Evolutionary conservation across 352 stramenopile genomes (phyloP).

Genomic region (Phytophthora rubi): DNA sequence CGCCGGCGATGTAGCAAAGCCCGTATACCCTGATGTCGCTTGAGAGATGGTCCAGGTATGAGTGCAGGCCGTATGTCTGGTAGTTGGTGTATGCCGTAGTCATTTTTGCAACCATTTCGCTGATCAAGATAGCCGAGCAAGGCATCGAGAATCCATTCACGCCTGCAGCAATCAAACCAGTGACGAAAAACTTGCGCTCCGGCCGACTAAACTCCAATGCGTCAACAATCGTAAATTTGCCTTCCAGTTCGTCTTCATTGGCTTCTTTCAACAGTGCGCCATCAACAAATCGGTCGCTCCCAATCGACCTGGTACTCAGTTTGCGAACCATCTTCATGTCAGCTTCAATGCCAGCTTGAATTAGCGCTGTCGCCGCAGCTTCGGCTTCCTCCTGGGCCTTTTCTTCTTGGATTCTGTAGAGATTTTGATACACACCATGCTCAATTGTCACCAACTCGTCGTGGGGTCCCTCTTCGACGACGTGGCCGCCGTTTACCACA

Average conservation of each 20-base stretch:
- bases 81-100: constrained; percentile 26
- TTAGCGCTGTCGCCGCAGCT: constrained; percentile 22
- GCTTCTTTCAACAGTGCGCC: background rate
- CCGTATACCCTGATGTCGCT: constrained; percentile 36
- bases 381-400: constrained; percentile 26
- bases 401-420: constrained; percentile 21
- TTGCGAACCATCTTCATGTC: constrained; percentile 12
- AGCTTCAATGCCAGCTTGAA: constrained; percentile 1
- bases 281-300: constrained; percentile 7
- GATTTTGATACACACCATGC: constrained; percentile 1
- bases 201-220: constrained; percentile 31
- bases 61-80: constrained; percentile 17
- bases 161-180: constrained; percentile 35
- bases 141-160: constrained; percentile 47
- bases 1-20: constrained; percentile 41
- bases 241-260: background rate
- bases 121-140: constrained; percentile 34
- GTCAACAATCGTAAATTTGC: constrained; percentile 36
- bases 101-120: constrained; percentile 33
- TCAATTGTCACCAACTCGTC: constrained; percentile 43
- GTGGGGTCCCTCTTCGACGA: constrained; percentile 52
- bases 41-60: constrained; percentile 39
- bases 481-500: constrained; percentile 46
- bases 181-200: constrained; percentile 44
- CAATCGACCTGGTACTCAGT: constrained; percentile 8